These are phyloP conservation scores for Bipolaris zeicola DNA, from an alignment of 2,329 filamentous ascomycete genomes.

Conservation along the genomic window DNA sequence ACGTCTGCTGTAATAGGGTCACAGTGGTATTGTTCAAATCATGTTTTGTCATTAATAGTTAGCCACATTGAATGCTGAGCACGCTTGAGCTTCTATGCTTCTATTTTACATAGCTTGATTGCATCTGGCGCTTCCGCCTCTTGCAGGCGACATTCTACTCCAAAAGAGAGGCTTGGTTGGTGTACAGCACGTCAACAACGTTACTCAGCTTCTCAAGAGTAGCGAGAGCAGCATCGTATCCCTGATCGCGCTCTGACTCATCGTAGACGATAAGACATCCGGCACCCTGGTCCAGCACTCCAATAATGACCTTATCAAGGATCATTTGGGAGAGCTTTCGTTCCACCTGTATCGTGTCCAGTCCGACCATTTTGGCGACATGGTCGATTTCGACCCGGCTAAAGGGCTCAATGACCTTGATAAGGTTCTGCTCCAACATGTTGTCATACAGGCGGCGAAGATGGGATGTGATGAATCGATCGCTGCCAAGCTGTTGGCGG, in stretches of 20 bases:
- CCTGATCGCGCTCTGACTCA: slow-evolving; percentile 89
- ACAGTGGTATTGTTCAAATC: slow-evolving; percentile 1
- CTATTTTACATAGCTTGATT: slow-evolving; percentile 38
- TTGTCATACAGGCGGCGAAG: slow-evolving; percentile 94
- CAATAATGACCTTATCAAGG: slow-evolving; percentile 97
- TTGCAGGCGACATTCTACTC: slow-evolving; percentile 64
- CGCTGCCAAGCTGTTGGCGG: slow-evolving; percentile 89
- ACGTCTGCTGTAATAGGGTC: no score
- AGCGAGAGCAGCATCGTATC: slow-evolving; percentile 89
- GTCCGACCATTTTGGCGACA: slow-evolving; percentile 94
- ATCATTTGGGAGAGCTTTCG: slow-evolving; percentile 99
- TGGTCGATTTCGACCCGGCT: slow-evolving; percentile 95
- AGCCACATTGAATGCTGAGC: slow-evolving; percentile 17
- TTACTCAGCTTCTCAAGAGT: slow-evolving; percentile 97
- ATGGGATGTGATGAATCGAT: slow-evolving; percentile 96
- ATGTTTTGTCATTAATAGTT: slow-evolving; percentile 25
- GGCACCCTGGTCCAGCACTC: slow-evolving; percentile 95
- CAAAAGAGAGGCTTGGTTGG: slow-evolving; percentile 93
- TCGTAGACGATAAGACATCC: slow-evolving; percentile 97
- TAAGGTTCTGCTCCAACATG: slow-evolving; percentile 98
- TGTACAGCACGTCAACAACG: slow-evolving; percentile 96
- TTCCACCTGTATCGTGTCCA: slow-evolving; percentile 96
- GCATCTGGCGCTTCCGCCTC: neutral
- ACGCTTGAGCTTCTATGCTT: slow-evolving; percentile 35
- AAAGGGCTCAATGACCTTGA: slow-evolving; percentile 99